Conservation (phyloP, 1,139 yeast genomes). For the Debaryomycetaceae sp. region DNA sequence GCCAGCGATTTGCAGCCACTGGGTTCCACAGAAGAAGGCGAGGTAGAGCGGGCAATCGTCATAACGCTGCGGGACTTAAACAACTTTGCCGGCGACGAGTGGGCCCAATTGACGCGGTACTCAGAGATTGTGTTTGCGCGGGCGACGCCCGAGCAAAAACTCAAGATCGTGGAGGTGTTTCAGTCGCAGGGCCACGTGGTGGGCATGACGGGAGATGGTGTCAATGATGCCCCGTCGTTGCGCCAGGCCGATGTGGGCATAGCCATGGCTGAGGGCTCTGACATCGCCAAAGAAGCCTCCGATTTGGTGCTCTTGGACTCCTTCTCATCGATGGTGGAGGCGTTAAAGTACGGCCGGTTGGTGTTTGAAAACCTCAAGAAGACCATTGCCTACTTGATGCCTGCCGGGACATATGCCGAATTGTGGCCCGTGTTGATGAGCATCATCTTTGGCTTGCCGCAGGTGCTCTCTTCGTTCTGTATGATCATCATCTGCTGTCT, state of each 20-base stretch:
- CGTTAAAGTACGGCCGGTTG: slow-evolving; percentile 43
- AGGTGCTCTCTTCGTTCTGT: slow-evolving; percentile 44
- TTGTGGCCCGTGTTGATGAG: slow-evolving; percentile 50
- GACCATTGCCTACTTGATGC: slow-evolving; percentile 46
- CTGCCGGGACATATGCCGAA: slow-evolving; percentile 53
- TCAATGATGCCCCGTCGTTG: slow-evolving; percentile 50
- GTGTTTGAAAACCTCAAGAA: slow-evolving; percentile 51
- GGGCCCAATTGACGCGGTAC: slow-evolving; percentile 36
- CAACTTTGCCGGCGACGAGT: slow-evolving; percentile 33
- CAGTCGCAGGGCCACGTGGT: slow-evolving; percentile 41
- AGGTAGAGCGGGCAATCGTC: slow-evolving; percentile 24
- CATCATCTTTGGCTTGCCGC: slow-evolving; percentile 48
- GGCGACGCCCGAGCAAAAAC: slow-evolving; percentile 53
- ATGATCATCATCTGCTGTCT: slow-evolving; percentile 50
- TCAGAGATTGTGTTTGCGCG: slow-evolving; percentile 47
- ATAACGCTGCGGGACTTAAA: slow-evolving; percentile 38
- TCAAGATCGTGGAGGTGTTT: slow-evolving; percentile 45
- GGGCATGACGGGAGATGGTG: slow-evolving; percentile 54
- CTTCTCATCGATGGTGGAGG: slow-evolving; percentile 45
- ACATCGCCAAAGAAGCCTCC: slow-evolving; percentile 56
- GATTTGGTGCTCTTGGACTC: slow-evolving; percentile 43
- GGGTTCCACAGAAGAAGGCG: slow-evolving; percentile 4
- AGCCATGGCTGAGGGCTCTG: slow-evolving; percentile 48
- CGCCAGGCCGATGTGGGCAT: slow-evolving; percentile 52
- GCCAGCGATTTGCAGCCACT: slow-evolving; percentile 8